Evolutionary conservation across 2,329 filamentous ascomycete genomes (phyloP).

Genomic region (Leptographium radiaticola): DNA sequence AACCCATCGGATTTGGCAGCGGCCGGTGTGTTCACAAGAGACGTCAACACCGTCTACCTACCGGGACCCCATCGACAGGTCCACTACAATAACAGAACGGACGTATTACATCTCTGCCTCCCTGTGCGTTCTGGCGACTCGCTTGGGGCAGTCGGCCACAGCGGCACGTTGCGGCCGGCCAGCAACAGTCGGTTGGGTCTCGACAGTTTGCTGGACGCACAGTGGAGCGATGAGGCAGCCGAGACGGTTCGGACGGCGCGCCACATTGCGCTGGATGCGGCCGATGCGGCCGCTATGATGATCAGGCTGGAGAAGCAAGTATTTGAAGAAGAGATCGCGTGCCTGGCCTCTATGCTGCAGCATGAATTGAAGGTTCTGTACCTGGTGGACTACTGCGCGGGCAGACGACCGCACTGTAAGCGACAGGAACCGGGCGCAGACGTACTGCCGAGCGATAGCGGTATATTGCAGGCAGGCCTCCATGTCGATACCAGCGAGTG

Average conservation of each 20-base stretch:
- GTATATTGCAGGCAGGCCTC: not conserved
- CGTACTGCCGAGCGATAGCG: not conserved
- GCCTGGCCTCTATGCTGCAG: slow-evolving; percentile 18
- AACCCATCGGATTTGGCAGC: not conserved
- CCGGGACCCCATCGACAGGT: slow-evolving; percentile 14
- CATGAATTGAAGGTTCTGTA: slow-evolving; percentile 18
- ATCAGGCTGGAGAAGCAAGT: slow-evolving; percentile 6
- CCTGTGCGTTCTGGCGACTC: not conserved
- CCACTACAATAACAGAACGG: slow-evolving; percentile 12
- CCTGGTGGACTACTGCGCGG: slow-evolving; percentile 17
- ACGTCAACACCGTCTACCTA: slow-evolving; percentile 14
- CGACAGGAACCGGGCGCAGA: not conserved
- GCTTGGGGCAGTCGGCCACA: too few relatives aligned
- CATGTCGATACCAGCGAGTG: not conserved
- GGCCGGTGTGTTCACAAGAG: not conserved
- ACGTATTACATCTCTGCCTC: slow-evolving; percentile 18
- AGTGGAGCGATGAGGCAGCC: slow-evolving; percentile 18
- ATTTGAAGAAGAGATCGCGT: slow-evolving; percentile 16
- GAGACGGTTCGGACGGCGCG: slow-evolving; percentile 14
- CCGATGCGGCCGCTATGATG: slow-evolving; percentile 10
- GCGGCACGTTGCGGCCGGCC: too few relatives aligned
- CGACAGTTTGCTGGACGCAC: slow-evolving; percentile 14
- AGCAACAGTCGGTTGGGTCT: not conserved
- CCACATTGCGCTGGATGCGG: slow-evolving; percentile 17
- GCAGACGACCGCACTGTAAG: not conserved